Conservation (phyloP, 176 grass and related monocot genomes). For the Elymus sibiricus region DNA sequence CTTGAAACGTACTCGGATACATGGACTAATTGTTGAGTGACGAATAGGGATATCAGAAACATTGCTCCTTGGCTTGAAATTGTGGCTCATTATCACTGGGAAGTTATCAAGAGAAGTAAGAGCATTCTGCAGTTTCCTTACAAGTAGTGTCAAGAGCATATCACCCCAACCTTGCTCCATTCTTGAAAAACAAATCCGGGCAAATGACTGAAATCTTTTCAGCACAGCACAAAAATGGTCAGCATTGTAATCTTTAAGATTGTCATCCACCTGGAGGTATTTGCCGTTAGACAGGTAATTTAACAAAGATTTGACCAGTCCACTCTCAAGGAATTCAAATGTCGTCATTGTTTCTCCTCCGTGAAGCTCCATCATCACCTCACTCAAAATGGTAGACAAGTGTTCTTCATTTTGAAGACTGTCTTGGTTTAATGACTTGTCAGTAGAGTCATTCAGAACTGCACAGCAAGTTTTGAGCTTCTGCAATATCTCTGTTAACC, state of each 20-base stretch:
- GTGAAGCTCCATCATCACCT: slow-evolving; percentile 93
- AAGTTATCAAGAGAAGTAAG: slow-evolving; percentile 98
- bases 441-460: slow-evolving; percentile 67
- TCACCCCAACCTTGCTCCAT: slow-evolving; percentile 51
- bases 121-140: slow-evolving; percentile 84
- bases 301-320: slow-evolving; percentile 78
- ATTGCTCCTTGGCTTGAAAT: slow-evolving; percentile 64
- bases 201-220: slow-evolving; percentile 88
- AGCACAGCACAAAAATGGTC: slow-evolving; percentile 57
- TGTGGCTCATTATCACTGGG: slow-evolving; percentile 80
- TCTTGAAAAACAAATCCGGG: slow-evolving; percentile 58
- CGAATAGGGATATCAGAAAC: slow-evolving; percentile 69
- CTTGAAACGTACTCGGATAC: slow-evolving; percentile 79
- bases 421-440: slow-evolving; percentile 42
- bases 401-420: slow-evolving; percentile 62
- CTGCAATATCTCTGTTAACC: slow-evolving; percentile 68
- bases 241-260: slow-evolving; percentile 19
- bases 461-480: slow-evolving; percentile 86
- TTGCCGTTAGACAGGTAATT: slow-evolving; percentile 90
- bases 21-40: slow-evolving; percentile 60
- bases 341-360: slow-evolving; percentile 89
- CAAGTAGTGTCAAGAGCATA: slow-evolving; percentile 66
- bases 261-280: slow-evolving; percentile 43
- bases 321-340: slow-evolving; percentile 98
- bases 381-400: slow-evolving; percentile 68